A percentile compares a stretch with the other conserved stretches of the same genome.
Conservation (phyloP, 805 yeast species). For the Isabelozyma heimii region DNA sequence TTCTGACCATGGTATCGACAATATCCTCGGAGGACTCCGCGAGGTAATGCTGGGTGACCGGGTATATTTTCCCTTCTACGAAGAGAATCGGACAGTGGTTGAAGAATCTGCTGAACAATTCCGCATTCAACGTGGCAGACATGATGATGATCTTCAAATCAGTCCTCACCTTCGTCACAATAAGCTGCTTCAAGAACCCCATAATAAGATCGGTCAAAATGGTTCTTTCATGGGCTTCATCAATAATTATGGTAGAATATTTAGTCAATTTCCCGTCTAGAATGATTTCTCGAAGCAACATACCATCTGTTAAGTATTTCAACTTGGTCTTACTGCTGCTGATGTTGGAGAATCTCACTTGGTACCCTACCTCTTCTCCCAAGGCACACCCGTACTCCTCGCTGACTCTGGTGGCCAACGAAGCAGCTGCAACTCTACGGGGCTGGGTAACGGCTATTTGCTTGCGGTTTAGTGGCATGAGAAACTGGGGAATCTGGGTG, state of each 20-base stretch:
- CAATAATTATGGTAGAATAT: constrained; percentile 78
- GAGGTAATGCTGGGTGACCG: constrained; percentile 73
- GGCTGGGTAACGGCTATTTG: constrained; percentile 94
- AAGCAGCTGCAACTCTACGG: constrained; percentile 95
- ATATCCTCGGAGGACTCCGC: constrained; percentile 70
- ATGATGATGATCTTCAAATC: constrained; percentile 74
- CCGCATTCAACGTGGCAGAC: constrained; percentile 98
- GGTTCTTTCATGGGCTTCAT: constrained; percentile 98
- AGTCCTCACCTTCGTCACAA: constrained; percentile 46
- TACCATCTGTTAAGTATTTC: constrained; percentile 94
- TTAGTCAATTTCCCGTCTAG: constrained; percentile 58
- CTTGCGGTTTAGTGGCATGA: constrained; percentile 54
- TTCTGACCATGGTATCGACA: constrained; percentile 72
- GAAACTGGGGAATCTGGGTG: constrained; percentile 91
- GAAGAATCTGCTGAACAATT: constrained; percentile 76
- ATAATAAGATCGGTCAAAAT: constrained; percentile 84
- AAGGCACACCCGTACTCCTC: constrained; percentile 76
- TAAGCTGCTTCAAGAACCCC: constrained; percentile 78
- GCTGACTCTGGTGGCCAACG: constrained; percentile 88
- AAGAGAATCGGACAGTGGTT: constrained; percentile 75
- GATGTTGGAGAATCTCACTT: constrained; percentile 84
- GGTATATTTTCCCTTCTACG: constrained; percentile 87
- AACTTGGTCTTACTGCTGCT: constrained; percentile 61
- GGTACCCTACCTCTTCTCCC: constrained; percentile 86
- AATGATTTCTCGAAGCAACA: constrained; percentile 90